Base-by-base conservation (phyloP, 2,329 filamentous ascomycete species). In the Fusarium temperatum region DNA sequence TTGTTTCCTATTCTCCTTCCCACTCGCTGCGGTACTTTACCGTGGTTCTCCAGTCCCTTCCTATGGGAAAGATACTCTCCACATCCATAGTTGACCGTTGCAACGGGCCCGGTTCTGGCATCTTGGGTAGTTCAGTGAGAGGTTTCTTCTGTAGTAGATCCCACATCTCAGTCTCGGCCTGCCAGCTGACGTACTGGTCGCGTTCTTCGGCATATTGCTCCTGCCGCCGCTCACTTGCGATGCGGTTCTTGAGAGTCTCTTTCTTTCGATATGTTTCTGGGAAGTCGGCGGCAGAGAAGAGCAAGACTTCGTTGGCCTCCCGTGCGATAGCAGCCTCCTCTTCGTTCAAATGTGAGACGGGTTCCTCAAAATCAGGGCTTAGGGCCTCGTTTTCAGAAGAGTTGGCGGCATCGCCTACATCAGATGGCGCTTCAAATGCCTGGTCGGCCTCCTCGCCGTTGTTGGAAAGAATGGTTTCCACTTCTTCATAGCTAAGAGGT, bases 121-220 rank as follows among this genome's bases (percentile, higher is more conserved):
- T 68, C 72, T 78, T 83, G 13, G 79, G 77, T 53, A 82, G 47
- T 32, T 80, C 80, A 65, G 77, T 77, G 1, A 82, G 83, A 6
- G 84, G 83, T 38, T 80, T 77, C 75, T 78, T 80, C 45, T 83
- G 82, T 26, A 88, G 68, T 22, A 87, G 65, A 15, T 78, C 75
- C 87, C 87, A 88, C 80, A 89, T 79, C 51, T 81, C 77, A 32
- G 74, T 68, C 73, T 89, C 87, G 38, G 85, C 86, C 30, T 79
- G 74, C 48, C 81, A 80, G 60, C 82, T 84, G 5, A 80, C 81
- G 44, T 80, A 79, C 22, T 80, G 79, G 68, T 89, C 87, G 20
- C 80, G 68, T 8, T 79, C 75, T 32, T 87, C 85, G 0, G 87
- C 86, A 42, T 84, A 81, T 18, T 76, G 79, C 69, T 88, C 87